Percentiles rank a stretch among this genome's conserved stretches.
These are phyloP conservation scores for Apiospora kogelbergensis DNA, from an alignment of 2,329 filamentous ascomycete genomes.

Conservation along the genomic window DNA sequence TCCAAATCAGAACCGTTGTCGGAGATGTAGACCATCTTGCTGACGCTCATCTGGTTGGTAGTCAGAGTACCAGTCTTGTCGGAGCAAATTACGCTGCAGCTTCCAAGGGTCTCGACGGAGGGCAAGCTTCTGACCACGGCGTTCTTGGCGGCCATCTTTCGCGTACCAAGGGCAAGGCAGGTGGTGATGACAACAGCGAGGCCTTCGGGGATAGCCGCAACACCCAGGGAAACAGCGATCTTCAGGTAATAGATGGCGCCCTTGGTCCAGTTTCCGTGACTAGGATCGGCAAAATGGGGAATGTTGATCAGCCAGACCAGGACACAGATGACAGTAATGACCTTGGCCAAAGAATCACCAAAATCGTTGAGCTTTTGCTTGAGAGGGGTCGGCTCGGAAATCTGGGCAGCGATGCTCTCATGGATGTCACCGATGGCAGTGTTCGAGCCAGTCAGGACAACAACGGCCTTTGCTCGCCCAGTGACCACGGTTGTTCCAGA, in stretches of 20 bases:
- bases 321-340: conserved; percentile 95
- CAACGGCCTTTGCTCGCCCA: conserved; percentile 86
- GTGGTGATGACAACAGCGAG: conserved; percentile 99
- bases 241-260: conserved; percentile 99
- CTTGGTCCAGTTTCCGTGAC: conserved; percentile 91
- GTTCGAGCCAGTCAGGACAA: conserved; percentile 83
- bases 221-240: conserved; percentile 96
- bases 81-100: conserved; percentile 99
- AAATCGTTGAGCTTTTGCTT: conserved; percentile 99
- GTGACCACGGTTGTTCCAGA: conserved; percentile 97
- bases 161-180: conserved; percentile 89
- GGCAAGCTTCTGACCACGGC: conserved; percentile 94
- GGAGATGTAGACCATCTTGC: conserved; percentile 82
- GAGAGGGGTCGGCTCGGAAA: conserved; percentile 92
- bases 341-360: conserved; percentile 92
- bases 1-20: conserved; percentile 72
- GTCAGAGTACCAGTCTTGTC: conserved; percentile 98
- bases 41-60: conserved; percentile 99
- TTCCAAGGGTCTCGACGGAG: conserved; percentile 95
- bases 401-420: conserved; percentile 96
- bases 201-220: conserved; percentile 96
- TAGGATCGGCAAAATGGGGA: conserved; percentile 91
- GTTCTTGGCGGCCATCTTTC: conserved; percentile 99
- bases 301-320: conserved; percentile 99
- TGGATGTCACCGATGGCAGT: conserved; percentile 99